Conservation (phyloP, 257 asterid genomes). For the Linderniella brevidens region DNA sequence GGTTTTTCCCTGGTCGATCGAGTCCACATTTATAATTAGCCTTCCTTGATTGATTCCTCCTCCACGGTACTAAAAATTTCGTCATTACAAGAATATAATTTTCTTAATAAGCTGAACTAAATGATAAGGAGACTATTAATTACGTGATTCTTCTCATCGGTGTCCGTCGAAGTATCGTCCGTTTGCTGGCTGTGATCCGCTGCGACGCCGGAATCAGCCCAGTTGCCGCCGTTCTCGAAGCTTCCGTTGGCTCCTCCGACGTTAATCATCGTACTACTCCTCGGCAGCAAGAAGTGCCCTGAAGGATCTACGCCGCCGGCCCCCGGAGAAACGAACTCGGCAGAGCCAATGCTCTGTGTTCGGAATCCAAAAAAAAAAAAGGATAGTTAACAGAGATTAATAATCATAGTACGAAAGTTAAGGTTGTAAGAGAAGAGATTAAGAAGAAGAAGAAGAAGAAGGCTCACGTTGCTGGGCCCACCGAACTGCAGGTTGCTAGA, state of each 20-base stretch:
- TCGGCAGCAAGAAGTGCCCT: constrained; percentile 32
- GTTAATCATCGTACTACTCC: constrained; percentile 17
- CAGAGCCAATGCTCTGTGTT: constrained; percentile 46
- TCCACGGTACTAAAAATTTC: too few relatives aligned
- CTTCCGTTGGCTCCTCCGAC: constrained; percentile 27
- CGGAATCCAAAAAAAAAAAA: not conserved
- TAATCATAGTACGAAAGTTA: not conserved
- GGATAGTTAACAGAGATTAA: not conserved
- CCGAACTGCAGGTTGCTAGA: constrained; percentile 33
- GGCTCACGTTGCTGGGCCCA: constrained; percentile 34
- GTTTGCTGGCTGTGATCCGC: constrained; percentile 17
- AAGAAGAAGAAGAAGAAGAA: not conserved
- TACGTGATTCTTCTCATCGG: constrained; percentile 15
- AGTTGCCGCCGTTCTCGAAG: constrained; percentile 25
- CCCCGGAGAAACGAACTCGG: constrained; percentile 44
- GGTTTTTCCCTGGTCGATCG: not conserved
- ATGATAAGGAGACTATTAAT: too few relatives aligned
- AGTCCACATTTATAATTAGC: constrained; percentile 8
- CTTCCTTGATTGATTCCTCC: constrained; percentile 10
- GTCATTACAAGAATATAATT: too few relatives aligned
- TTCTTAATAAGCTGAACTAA: too few relatives aligned
- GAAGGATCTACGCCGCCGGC: constrained; percentile 28
- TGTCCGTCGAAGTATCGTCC: constrained; percentile 14
- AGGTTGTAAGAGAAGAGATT: not conserved
- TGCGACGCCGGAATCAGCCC: constrained; percentile 14